A percentile compares a stretch with the other conserved stretches of the same genome.
Evolutionary conservation across 805 yeast species (phyloP).

Genomic region (Metschnikowia gruessii): DNA sequence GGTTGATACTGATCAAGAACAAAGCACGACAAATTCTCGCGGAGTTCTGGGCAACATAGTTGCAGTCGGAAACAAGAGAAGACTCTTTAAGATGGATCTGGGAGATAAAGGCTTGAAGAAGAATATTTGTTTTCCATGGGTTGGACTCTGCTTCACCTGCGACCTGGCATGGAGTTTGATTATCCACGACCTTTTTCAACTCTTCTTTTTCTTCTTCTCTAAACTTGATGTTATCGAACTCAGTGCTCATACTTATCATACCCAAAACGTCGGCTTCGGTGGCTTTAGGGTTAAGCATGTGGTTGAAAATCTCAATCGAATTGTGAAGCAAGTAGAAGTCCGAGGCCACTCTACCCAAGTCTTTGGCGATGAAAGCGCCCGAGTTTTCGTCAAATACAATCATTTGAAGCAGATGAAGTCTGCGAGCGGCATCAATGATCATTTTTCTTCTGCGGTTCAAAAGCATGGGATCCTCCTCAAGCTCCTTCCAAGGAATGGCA

Average conservation of each 20-base stretch:
- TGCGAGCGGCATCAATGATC: conserved; percentile 75
- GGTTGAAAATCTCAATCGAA: conserved; percentile 85
- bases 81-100: conserved; percentile 70
- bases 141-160: conserved; percentile 73
- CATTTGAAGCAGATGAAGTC: conserved; percentile 88
- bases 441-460: conserved; percentile 70
- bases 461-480: conserved; percentile 78
- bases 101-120: conserved; percentile 86
- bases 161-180: conserved; percentile 72
- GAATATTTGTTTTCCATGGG: conserved; percentile 81
- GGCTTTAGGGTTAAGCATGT: conserved; percentile 76
- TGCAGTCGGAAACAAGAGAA: conserved; percentile 79
- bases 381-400: conserved; percentile 85
- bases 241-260: conserved; percentile 87
- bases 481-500: conserved; percentile 85
- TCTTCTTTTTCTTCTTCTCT: conserved; percentile 86
- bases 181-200: conserved; percentile 56
- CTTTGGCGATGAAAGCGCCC: conserved; percentile 77
- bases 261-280: conserved; percentile 90
- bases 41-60: conserved; percentile 93
- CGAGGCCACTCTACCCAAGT: conserved; percentile 90
- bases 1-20: conserved; percentile 77
- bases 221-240: conserved; percentile 84
- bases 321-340: conserved; percentile 86
- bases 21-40: conserved; percentile 91